Conservation (phyloP, 2,329 filamentous ascomycete species). For the Epichloe typhina region DNA sequence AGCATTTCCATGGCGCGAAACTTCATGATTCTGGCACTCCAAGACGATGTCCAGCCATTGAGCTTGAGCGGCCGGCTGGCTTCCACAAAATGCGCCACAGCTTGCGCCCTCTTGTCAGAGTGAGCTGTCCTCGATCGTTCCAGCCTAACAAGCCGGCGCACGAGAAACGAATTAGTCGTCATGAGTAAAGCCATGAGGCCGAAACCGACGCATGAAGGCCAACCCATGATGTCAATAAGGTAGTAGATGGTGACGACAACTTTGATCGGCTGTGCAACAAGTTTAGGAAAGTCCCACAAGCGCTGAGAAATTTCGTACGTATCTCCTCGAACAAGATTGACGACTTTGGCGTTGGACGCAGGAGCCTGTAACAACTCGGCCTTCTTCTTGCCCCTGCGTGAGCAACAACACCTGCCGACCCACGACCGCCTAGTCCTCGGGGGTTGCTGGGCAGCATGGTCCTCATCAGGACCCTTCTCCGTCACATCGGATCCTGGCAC, state of each 20-base stretch:
- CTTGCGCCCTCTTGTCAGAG: constrained; percentile 67
- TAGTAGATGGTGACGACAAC: constrained; percentile 54
- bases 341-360: constrained; percentile 79
- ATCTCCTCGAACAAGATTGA: constrained; percentile 74
- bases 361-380: constrained; percentile 27
- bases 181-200: constrained; percentile 57
- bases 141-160: constrained; percentile 51
- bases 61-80: constrained; percentile 54
- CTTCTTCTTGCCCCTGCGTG: constrained; percentile 8
- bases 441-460: not conserved
- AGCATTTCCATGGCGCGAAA: constrained; percentile 23
- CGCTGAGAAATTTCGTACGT: constrained; percentile 71
- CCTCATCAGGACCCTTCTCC: constrained; percentile 18
- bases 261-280: constrained; percentile 65
- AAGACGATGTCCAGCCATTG: constrained; percentile 26
- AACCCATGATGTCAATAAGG: constrained; percentile 62
- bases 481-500: constrained; percentile 25
- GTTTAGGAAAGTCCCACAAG: constrained; percentile 75
- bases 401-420: constrained; percentile 9
- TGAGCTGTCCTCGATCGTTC: constrained; percentile 59
- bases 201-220: constrained; percentile 63
- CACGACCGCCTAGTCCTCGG: constrained; percentile 9
- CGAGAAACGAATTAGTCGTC: constrained; percentile 52
- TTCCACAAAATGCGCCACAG: constrained; percentile 76
- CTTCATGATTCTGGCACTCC: constrained; percentile 22